A percentile compares a stretch with the other conserved stretches of the same genome.
Conservation (phyloP, 139 green algal genomes). For the Chlorella ohadii region DNA sequence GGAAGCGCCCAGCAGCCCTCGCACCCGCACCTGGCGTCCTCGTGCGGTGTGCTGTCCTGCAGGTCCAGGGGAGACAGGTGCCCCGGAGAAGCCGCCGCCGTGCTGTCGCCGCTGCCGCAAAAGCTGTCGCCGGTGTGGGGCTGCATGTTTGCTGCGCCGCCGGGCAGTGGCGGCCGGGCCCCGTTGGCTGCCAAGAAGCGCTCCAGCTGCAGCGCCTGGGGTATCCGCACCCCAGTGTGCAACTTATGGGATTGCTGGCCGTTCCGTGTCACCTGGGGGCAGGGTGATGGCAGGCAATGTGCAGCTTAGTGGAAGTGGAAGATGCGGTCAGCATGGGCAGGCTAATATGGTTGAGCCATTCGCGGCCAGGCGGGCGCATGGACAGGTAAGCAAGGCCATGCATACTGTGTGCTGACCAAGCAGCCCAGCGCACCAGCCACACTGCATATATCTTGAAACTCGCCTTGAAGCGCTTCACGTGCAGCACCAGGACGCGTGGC, state of each 20-base stretch:
- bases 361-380: too few species aligned
- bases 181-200: not conserved
- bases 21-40: not conserved
- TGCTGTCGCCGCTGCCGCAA: not conserved
- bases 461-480: slow-evolving; percentile 78
- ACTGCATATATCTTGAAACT: too few species aligned
- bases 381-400: too few species aligned
- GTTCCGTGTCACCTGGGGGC: slow-evolving; percentile 1
- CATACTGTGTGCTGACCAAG: too few species aligned
- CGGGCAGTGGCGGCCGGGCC: slow-evolving; percentile 31
- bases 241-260: slow-evolving; percentile 50
- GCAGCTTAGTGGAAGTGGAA: too few species aligned
- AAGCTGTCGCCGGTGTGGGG: not conserved
- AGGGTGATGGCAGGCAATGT: too few species aligned
- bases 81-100: not conserved
- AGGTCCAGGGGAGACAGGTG: not conserved
- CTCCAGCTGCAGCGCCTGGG: slow-evolving; percentile 31
- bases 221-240: slow-evolving; percentile 29
- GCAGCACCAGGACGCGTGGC: slow-evolving; percentile 72
- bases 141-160: not conserved
- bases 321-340: too few species aligned
- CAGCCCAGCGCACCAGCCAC: too few species aligned
- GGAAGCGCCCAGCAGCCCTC: too few species aligned
- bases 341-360: too few species aligned
- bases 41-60: not conserved